Evolutionary conservation across 2,329 filamentous ascomycete genomes (phyloP).

Genomic region (Cercospora zeae-maydis): DNA sequence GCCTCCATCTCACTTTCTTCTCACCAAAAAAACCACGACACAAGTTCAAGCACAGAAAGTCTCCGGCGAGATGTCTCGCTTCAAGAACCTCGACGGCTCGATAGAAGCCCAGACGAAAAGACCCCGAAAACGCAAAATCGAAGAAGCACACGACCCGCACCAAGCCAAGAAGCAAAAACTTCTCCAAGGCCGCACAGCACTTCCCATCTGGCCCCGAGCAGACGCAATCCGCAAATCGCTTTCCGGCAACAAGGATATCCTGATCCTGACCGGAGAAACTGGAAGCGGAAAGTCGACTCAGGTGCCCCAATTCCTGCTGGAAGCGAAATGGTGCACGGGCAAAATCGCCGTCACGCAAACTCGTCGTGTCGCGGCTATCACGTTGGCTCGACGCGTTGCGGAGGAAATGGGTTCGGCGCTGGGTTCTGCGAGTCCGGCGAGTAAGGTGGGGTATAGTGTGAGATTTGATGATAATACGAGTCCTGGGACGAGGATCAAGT

Average conservation of each 20-base stretch:
- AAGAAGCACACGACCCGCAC: neutral
- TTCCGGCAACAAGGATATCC: slow-evolving; percentile 57
- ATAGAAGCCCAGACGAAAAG: neutral
- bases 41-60: slow-evolving; percentile 9
- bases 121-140: slow-evolving; percentile 12
- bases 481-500: slow-evolving; percentile 83
- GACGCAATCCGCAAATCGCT: slow-evolving; percentile 66
- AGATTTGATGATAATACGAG: slow-evolving; percentile 86
- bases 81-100: slow-evolving; percentile 10
- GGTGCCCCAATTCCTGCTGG: slow-evolving; percentile 81
- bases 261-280: slow-evolving; percentile 88
- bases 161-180: slow-evolving; percentile 13
- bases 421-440: slow-evolving; percentile 56
- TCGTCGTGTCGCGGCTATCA: slow-evolving; percentile 87
- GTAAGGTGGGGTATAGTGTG: slow-evolving; percentile 84
- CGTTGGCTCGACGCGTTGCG: slow-evolving; percentile 81
- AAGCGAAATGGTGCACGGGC: slow-evolving; percentile 77
- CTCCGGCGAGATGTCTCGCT: neutral
- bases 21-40: neutral
- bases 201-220: slow-evolving; percentile 77
- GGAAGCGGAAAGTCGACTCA: slow-evolving; percentile 97
- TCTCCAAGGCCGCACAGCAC: slow-evolving; percentile 25
- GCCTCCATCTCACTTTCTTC: neutral
- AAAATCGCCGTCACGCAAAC: slow-evolving; percentile 94
- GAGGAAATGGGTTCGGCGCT: slow-evolving; percentile 71